Evolutionary conservation across 1,139 yeast species (phyloP).

Genomic region (Candida sp.): DNA sequence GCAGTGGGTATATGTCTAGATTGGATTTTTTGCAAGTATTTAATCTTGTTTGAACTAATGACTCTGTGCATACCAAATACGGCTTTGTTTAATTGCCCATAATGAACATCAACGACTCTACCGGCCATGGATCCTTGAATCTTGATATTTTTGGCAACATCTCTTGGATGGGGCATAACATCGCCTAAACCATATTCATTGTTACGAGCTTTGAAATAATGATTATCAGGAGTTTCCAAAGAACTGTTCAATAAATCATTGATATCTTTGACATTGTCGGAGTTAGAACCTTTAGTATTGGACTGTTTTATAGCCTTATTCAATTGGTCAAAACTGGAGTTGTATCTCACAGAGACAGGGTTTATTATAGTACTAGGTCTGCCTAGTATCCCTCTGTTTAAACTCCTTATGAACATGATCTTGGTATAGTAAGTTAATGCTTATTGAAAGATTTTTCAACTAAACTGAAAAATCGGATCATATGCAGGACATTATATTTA

Average conservation of each 20-base stretch:
- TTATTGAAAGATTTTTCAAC: not conserved
- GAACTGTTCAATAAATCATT: conserved; percentile 15
- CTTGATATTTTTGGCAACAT: conserved; percentile 39
- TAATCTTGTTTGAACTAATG: conserved; percentile 27
- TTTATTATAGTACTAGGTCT: not conserved
- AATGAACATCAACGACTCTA: conserved; percentile 36
- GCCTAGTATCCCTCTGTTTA: not conserved
- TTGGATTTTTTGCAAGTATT: conserved; percentile 32
- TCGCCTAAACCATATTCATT: conserved; percentile 14
- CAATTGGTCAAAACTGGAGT: conserved; percentile 23
- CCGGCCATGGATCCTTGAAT: conserved; percentile 40
- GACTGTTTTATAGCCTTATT: conserved; percentile 17
- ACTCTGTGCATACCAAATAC: conserved; percentile 22
- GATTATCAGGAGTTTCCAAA: conserved; percentile 4
- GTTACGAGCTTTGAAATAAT: conserved; percentile 2
- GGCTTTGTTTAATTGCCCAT: conserved; percentile 29
- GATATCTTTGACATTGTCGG: conserved; percentile 12
- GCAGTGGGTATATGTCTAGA: conserved; percentile 43
- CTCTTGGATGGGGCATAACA: conserved; percentile 35
- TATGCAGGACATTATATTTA: no score
- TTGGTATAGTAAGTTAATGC: not conserved
- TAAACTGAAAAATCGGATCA: no score
- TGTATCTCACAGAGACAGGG: conserved; percentile 11
- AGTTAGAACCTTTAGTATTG: conserved; percentile 3
- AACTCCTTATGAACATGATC: not conserved